These are phyloP conservation scores for Puccinia coronata DNA, from an alignment of 1,284 basidiomycete species.

Conservation along the genomic window DNA sequence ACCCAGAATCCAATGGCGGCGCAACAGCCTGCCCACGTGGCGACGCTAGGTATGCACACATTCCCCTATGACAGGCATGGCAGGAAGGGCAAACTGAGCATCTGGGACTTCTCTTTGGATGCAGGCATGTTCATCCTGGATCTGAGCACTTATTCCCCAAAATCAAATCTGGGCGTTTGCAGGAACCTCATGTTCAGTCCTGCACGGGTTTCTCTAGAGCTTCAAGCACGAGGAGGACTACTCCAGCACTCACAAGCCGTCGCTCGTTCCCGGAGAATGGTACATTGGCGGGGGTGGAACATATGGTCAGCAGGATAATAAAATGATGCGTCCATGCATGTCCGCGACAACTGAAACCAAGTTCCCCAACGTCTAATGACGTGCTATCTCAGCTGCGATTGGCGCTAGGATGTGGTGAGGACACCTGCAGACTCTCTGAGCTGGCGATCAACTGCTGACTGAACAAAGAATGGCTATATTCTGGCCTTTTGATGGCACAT, in stretches of 20 bases:
- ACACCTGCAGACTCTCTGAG: not conserved
- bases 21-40: too few relatives aligned
- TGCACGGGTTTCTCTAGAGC: constrained; percentile 19
- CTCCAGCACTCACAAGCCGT: constrained; percentile 19
- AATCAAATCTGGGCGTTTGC: too few relatives aligned
- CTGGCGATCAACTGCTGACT: not conserved
- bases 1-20: too few relatives aligned
- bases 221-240: constrained; percentile 30
- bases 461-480: not conserved
- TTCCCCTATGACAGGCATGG: too few relatives aligned
- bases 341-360: not conserved
- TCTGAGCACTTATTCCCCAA: too few relatives aligned
- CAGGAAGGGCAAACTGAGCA: too few relatives aligned
- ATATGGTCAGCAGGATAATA: constrained; percentile 31
- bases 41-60: too few relatives aligned
- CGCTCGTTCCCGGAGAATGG: constrained; percentile 35
- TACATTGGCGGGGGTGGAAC: constrained; percentile 47
- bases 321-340: too few relatives aligned
- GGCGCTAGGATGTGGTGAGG: constrained; percentile 47
- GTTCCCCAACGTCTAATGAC: too few relatives aligned
- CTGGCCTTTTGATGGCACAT: constrained; percentile 7
- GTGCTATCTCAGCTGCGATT: constrained; percentile 9
- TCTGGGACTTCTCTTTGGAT: too few relatives aligned
- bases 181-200: too few relatives aligned
- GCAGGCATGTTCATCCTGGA: too few relatives aligned